Conservation (phyloP, 176 grass and related monocot species). For the Avena sativa region DNA sequence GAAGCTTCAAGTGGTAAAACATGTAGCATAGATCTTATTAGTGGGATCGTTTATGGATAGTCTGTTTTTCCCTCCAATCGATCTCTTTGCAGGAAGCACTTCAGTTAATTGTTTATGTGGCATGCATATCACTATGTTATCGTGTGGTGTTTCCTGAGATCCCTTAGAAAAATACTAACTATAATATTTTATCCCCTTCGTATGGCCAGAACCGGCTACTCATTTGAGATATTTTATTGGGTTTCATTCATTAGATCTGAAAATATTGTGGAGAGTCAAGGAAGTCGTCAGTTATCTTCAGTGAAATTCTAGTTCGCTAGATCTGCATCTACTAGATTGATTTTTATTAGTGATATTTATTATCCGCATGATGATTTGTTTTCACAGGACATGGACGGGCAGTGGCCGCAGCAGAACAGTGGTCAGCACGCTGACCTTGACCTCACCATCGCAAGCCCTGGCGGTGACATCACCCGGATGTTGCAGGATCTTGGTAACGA, state of each 20-base stretch:
- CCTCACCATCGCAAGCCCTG: background rate
- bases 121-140: background rate
- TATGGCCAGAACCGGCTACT: background rate
- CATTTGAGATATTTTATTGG: no score
- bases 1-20: conserved; percentile 11
- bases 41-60: background rate
- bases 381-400: conserved; percentile 1
- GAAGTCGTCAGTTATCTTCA: background rate
- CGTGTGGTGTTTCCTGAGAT: background rate
- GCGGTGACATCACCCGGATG: background rate
- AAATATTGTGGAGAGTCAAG: background rate
- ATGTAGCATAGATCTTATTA: background rate
- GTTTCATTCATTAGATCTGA: background rate
- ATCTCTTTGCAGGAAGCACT: background rate
- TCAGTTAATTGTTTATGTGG: background rate
- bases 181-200: background rate
- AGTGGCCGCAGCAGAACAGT: background rate
- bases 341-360: background rate
- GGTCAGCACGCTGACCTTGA: background rate
- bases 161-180: background rate
- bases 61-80: background rate
- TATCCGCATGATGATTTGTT: background rate
- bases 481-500: background rate
- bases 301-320: background rate
- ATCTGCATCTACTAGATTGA: background rate